A percentile compares a stretch with the other conserved stretches of the same genome.
phyloP scores from a whole-genome alignment of 169 alveolate genomes.

The Cryptosporidium bovis region DNA sequence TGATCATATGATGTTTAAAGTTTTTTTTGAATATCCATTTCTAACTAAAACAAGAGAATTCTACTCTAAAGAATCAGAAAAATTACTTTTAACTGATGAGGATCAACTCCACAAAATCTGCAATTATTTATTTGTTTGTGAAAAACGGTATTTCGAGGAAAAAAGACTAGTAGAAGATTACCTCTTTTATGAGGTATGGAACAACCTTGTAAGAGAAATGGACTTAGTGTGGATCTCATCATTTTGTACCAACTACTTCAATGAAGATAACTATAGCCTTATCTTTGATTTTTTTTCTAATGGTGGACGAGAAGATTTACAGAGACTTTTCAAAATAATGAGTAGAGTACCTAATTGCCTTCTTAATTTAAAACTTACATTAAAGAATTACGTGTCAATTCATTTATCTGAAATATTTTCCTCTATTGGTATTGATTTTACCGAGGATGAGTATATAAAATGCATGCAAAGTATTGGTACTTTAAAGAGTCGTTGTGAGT shows the following conservation, averaged over 20 bases:
- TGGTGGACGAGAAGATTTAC: slow-evolving; percentile 29
- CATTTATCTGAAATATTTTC: slow-evolving; percentile 23
- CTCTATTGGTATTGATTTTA: neutral
- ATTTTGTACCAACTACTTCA: slow-evolving; percentile 26
- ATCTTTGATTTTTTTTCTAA: slow-evolving; percentile 8
- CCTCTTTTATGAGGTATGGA: slow-evolving; percentile 41
- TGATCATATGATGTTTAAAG: slow-evolving; percentile 5
- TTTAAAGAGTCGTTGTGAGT: slow-evolving; percentile 34
- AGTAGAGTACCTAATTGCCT: slow-evolving; percentile 61
- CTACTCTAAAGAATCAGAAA: slow-evolving; percentile 8
- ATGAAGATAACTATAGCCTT: neutral
- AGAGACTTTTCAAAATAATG: slow-evolving; percentile 33
- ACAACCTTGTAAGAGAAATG: slow-evolving; percentile 35
- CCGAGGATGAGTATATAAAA: neutral
- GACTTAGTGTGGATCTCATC: slow-evolving; percentile 57
- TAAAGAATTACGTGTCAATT: slow-evolving; percentile 3
- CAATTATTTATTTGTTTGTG: slow-evolving; percentile 22
- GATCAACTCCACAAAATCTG: slow-evolving; percentile 14
- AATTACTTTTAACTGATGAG: neutral
- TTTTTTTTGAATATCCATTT: slow-evolving; percentile 22
- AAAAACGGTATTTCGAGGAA: slow-evolving; percentile 23
- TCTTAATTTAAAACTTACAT: slow-evolving; percentile 8
- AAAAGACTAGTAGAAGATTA: slow-evolving; percentile 43
- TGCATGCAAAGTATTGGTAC: neutral
- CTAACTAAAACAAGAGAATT: slow-evolving; percentile 10